Conservation (phyloP, 2,329 filamentous ascomycete species). For the Nemania sp. region DNA sequence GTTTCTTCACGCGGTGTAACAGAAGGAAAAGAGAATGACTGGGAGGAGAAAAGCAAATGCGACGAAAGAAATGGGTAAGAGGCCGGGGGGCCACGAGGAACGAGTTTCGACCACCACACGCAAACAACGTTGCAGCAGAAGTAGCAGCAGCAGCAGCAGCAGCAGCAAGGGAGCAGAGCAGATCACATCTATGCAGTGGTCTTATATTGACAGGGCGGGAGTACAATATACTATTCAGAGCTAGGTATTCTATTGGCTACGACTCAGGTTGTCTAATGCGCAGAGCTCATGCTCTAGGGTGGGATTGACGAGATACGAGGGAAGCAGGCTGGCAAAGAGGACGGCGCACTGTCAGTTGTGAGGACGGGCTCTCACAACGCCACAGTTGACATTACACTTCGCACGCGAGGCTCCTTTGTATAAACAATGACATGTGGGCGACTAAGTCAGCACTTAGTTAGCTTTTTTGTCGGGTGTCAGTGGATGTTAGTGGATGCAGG, state of each 20-base stretch:
- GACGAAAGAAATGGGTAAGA: no score
- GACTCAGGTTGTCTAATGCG: not conserved
- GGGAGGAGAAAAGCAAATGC: not conserved
- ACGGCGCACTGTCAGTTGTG: slow-evolving; percentile 35
- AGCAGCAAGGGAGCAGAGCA: no score
- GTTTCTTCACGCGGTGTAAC: not conserved
- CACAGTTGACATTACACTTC: slow-evolving; percentile 29
- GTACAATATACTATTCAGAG: not conserved
- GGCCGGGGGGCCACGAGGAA: no score
- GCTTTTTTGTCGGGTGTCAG: no score
- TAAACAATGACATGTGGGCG: not conserved
- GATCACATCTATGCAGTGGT: no score
- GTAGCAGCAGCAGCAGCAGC: no score
- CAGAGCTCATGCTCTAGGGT: not conserved
- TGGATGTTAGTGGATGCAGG: no score
- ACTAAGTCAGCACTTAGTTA: no score
- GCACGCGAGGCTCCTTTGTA: slow-evolving; percentile 23
- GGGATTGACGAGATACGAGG: slow-evolving; percentile 7
- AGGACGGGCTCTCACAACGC: slow-evolving; percentile 10
- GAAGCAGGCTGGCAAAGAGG: slow-evolving; percentile 25
- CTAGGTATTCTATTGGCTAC: not conserved
- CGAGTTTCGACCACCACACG: no score
- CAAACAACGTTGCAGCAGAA: no score
- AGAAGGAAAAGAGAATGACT: not conserved
- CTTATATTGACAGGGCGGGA: no score